Percentiles rank a stretch among this genome's conserved stretches.
These are phyloP conservation scores for Oryza officinalis DNA, from an alignment of 176 grass and related monocot species.

Conservation along the genomic window DNA sequence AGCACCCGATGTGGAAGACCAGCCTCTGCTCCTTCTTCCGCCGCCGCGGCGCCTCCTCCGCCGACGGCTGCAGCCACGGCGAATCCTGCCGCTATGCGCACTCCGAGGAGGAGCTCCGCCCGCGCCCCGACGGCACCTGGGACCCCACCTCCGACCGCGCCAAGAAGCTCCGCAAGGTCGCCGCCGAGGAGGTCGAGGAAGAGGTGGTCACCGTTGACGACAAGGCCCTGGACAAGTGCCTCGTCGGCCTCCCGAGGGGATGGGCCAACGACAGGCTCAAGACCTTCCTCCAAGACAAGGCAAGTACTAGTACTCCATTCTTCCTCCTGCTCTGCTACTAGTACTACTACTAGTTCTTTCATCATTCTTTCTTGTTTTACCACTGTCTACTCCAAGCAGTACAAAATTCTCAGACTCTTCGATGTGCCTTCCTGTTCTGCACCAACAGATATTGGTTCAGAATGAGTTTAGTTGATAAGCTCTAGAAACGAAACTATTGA, in stretches of 20 bases:
- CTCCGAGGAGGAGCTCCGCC: slow-evolving; percentile 82
- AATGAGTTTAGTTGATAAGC: background rate
- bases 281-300: slow-evolving; percentile 71
- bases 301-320: slow-evolving; percentile 25
- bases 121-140: slow-evolving; percentile 76
- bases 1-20: slow-evolving; percentile 77
- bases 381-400: background rate
- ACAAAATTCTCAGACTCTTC: background rate
- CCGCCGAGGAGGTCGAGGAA: slow-evolving; percentile 35
- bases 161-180: slow-evolving; percentile 53
- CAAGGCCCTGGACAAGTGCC: slow-evolving; percentile 66
- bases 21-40: slow-evolving; percentile 89
- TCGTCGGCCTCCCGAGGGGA: slow-evolving; percentile 69
- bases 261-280: slow-evolving; percentile 68
- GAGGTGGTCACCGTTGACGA: slow-evolving; percentile 56
- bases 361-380: background rate
- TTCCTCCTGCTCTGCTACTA: no score
- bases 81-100: slow-evolving; percentile 82
- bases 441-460: background rate
- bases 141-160: slow-evolving; percentile 78
- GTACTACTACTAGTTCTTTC: no score
- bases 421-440: background rate
- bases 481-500: background rate
- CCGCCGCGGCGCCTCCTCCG: slow-evolving; percentile 30
- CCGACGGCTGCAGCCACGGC: slow-evolving; percentile 73